phyloP scores from a whole-genome alignment of 208 protist species.

The Kentomonas sorsogonicus region DNA sequence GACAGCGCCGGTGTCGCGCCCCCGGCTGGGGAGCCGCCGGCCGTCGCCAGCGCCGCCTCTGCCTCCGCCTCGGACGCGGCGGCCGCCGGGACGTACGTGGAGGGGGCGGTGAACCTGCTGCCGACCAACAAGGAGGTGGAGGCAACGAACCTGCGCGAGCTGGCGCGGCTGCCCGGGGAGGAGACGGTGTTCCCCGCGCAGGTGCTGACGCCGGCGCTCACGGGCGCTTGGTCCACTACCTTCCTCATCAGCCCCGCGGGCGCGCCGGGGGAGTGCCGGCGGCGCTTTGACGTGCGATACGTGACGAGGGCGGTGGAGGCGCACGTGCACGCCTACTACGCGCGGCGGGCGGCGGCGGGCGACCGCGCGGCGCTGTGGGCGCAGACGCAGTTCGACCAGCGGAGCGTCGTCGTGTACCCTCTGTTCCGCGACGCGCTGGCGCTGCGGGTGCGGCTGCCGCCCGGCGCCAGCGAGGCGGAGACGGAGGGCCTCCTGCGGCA shows the following conservation, averaged over 20 bases:
- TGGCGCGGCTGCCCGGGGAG: conserved; percentile 61
- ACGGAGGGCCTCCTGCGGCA: conserved; percentile 27
- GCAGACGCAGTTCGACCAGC: conserved; percentile 9
- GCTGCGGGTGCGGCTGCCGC: conserved; percentile 71
- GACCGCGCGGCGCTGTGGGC: conserved; percentile 18
- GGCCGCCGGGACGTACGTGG: conserved; percentile 20
- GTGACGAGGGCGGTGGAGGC: neutral
- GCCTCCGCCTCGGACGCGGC: neutral
- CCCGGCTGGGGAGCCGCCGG: conserved; percentile 1
- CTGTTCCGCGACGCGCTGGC: conserved; percentile 77
- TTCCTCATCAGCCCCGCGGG: conserved; percentile 46
- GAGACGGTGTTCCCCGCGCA: conserved; percentile 43
- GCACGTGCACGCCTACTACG: neutral
- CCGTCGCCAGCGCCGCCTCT: neutral
- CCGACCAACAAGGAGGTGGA: conserved; percentile 76
- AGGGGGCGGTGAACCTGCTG: conserved; percentile 71
- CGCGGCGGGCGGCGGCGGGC: neutral
- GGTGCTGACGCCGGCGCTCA: conserved; percentile 42
- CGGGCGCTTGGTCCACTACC: conserved; percentile 62
- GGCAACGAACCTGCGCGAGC: conserved; percentile 50
- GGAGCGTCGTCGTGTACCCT: conserved; percentile 61
- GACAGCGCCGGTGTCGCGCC: conserved; percentile 3
- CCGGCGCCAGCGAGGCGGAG: conserved; percentile 33
- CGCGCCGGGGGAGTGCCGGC: conserved; percentile 17
- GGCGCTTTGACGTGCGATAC: conserved; percentile 9